Conservation (phyloP, 306 rosid genomes). For the Glycine tomentella region DNA sequence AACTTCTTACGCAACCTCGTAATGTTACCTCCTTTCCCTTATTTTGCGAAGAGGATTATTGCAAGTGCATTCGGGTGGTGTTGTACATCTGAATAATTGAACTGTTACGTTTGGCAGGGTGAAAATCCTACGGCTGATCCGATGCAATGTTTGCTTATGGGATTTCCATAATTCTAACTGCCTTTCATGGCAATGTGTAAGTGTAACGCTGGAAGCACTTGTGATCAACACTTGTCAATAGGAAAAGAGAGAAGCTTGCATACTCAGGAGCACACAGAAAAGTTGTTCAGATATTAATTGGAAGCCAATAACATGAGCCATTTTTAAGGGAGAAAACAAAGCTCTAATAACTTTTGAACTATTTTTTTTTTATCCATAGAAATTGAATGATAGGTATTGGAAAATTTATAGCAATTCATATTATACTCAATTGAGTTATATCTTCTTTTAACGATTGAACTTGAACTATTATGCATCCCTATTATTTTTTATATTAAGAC, state of each 20-base stretch:
- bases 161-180: slow-evolving; percentile 2
- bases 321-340: not conserved
- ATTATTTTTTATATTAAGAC: too few species aligned
- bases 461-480: too few species aligned
- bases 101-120: slow-evolving; percentile 37
- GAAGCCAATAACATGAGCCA: not conserved
- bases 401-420: too few species aligned
- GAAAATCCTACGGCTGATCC: not conserved
- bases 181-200: slow-evolving; percentile 42
- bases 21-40: not conserved
- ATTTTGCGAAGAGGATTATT: not conserved
- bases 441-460: not conserved
- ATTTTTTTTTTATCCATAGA: too few species aligned
- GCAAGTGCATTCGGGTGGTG: not conserved
- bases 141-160: not conserved
- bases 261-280: not conserved
- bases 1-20: not conserved
- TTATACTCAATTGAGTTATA: too few species aligned
- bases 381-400: too few species aligned
- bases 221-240: not conserved
- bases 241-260: slow-evolving; percentile 17
- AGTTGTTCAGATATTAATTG: not conserved
- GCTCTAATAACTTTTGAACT: not conserved
- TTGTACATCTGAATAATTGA: slow-evolving; percentile 6
- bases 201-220: slow-evolving; percentile 1